These are phyloP conservation scores for Boletus rubropictus DNA, from an alignment of 768 basidiomycete genomes.

Conservation along the genomic window DNA sequence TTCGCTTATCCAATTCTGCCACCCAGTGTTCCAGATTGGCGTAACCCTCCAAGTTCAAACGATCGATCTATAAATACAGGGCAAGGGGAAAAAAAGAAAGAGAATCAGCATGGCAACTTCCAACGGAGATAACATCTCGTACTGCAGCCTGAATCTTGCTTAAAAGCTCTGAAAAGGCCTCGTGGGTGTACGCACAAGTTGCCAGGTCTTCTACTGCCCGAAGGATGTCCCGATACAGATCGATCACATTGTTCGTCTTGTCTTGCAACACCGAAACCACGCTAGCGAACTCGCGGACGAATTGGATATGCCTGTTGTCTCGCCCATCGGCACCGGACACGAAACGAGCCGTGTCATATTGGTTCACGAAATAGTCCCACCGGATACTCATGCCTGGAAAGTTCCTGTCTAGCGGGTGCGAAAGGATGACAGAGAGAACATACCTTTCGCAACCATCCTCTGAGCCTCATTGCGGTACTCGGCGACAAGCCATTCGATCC, in stretches of 20 bases:
- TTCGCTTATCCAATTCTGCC: slow-evolving; percentile 71
- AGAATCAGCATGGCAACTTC: not conserved
- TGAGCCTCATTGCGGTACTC: slow-evolving; percentile 92
- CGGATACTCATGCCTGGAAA: slow-evolving; percentile 82
- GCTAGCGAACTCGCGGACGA: slow-evolving; percentile 92
- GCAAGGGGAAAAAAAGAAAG: not conserved
- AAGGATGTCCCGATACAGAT: slow-evolving; percentile 80
- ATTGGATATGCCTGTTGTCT: slow-evolving; percentile 88
- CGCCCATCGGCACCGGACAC: slow-evolving; percentile 65
- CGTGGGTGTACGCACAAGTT: slow-evolving; percentile 78
- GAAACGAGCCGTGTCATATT: slow-evolving; percentile 80
- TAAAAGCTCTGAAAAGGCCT: slow-evolving; percentile 77
- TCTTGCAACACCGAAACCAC: slow-evolving; percentile 92
- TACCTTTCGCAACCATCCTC: slow-evolving; percentile 87
- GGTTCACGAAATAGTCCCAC: slow-evolving; percentile 96
- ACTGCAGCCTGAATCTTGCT: slow-evolving; percentile 81
- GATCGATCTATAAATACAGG: slow-evolving; percentile 68
- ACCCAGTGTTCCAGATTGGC: slow-evolving; percentile 93
- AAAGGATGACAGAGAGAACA: slow-evolving; percentile 16
- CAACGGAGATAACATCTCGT: slow-evolving; percentile 24
- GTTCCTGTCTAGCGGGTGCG: not conserved
- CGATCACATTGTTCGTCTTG: slow-evolving; percentile 91
- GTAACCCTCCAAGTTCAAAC: slow-evolving; percentile 93
- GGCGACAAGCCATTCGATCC: slow-evolving; percentile 90
- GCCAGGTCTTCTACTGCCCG: slow-evolving; percentile 82